Percentiles rank a stretch among this genome's conserved stretches.
These are phyloP conservation scores for Lipomyces kockii DNA, from an alignment of 805 yeast genomes.

Conservation along the genomic window DNA sequence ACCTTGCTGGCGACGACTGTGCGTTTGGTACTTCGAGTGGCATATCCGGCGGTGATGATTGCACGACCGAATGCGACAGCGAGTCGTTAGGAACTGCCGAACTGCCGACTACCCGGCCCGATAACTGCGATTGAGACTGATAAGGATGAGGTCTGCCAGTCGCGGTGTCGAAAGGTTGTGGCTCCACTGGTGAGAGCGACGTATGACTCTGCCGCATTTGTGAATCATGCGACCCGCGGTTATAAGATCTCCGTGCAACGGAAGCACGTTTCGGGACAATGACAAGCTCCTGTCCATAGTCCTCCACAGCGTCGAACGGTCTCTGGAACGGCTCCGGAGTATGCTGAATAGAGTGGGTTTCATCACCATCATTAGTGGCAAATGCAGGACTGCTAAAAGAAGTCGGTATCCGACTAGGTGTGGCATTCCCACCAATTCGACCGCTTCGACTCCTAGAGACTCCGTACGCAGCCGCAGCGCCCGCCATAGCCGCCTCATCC, in stretches of 20 bases:
- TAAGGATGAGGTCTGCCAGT: not conserved
- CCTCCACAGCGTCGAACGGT: conserved; percentile 9
- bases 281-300: conserved; percentile 11
- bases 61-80: not conserved
- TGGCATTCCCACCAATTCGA: conserved; percentile 5
- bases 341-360: conserved; percentile 24
- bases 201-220: not conserved
- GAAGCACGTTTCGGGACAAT: conserved; percentile 20
- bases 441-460: conserved; percentile 10
- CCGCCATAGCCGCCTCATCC: not conserved
- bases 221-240: not conserved
- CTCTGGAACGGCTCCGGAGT: conserved; percentile 28
- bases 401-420: not conserved
- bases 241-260: not conserved
- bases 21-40: not conserved
- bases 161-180: not conserved
- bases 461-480: conserved; percentile 1
- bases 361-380: conserved; percentile 5
- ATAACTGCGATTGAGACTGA: not conserved
- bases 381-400: not conserved
- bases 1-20: not conserved
- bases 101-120: not conserved
- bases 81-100: not conserved
- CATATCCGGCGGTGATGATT: not conserved
- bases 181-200: not conserved